Conservation (phyloP, 2,329 filamentous ascomycete species). For the Coniella lustricola region DNA sequence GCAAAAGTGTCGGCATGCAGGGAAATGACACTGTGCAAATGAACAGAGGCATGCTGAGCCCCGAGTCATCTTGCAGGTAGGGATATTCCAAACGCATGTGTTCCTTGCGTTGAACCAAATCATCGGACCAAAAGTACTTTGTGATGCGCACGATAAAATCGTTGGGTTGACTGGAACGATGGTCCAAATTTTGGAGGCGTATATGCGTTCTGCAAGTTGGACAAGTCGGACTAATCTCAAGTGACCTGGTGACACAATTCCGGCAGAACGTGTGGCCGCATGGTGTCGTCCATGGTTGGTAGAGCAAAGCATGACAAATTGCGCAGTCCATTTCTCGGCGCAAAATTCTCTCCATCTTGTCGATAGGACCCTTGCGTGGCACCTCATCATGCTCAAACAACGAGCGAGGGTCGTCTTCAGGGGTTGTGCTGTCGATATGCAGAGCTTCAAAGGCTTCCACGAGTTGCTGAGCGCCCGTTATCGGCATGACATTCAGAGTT, state of each 20-base stretch:
- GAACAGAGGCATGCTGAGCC: constrained; percentile 64
- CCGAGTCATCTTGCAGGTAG: constrained; percentile 37
- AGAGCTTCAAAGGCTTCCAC: constrained; percentile 60
- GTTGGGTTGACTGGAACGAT: constrained; percentile 48
- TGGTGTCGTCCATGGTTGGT: constrained; percentile 74
- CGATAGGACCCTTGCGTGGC: constrained; percentile 36
- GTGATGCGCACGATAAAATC: constrained; percentile 56
- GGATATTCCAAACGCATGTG: constrained; percentile 51
- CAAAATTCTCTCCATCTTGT: constrained; percentile 52
- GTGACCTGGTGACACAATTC: constrained; percentile 65
- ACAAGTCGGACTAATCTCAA: constrained; percentile 61
- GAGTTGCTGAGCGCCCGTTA: constrained; percentile 51
- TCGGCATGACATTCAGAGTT: constrained; percentile 25
- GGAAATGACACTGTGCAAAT: constrained; percentile 79
- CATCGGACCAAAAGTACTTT: constrained; percentile 60
- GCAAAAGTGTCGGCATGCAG: constrained; percentile 74
- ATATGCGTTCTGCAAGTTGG: constrained; percentile 70
- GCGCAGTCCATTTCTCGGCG: constrained; percentile 77
- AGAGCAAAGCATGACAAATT: constrained; percentile 74
- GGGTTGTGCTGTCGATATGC: constrained; percentile 47
- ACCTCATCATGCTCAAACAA: constrained; percentile 21
- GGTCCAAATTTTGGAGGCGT: constrained; percentile 37
- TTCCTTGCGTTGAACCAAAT: constrained; percentile 51
- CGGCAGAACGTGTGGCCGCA: constrained; percentile 91
- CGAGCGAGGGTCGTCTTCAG: constrained; percentile 41